phyloP scores from a whole-genome alignment of 768 basidiomycete genomes.

The Mycena filopes region DNA sequence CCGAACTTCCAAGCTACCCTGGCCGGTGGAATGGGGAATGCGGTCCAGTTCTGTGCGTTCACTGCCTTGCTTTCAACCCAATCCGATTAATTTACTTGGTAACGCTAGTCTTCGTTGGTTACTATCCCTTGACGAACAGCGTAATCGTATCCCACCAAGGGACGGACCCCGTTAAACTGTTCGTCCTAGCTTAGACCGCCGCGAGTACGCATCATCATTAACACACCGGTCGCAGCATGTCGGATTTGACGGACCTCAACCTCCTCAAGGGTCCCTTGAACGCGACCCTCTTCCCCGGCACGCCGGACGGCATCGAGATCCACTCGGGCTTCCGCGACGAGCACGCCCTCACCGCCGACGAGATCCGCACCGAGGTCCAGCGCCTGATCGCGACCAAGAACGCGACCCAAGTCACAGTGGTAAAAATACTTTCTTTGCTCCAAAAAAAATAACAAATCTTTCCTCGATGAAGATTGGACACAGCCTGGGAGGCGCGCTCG shows the following conservation, averaged over 20 bases:
- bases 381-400: conserved; percentile 49
- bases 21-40: conserved; percentile 45
- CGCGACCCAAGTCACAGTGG: conserved; percentile 50
- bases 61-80: too few relatives aligned
- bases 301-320: conserved; percentile 48
- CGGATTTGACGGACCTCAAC: conserved; percentile 59
- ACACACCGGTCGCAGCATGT: conserved; percentile 42
- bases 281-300: conserved; percentile 59
- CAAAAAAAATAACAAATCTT: conserved; percentile 17
- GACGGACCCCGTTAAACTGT: conserved; percentile 61
- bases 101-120: conserved; percentile 50
- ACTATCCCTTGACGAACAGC: conserved; percentile 54
- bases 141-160: conserved; percentile 64
- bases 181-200: conserved; percentile 22
- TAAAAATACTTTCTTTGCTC: conserved; percentile 36
- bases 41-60: conserved; percentile 45
- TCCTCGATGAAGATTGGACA: conserved; percentile 51
- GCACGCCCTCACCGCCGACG: conserved; percentile 48
- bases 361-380: conserved; percentile 56
- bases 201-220: neutral
- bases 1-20: conserved; percentile 44
- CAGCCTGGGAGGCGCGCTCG: conserved; percentile 64
- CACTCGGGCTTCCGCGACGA: conserved; percentile 63
- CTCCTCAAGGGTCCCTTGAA: conserved; percentile 51
- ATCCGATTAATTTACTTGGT: neutral